phyloP scores from a whole-genome alignment of 2,329 filamentous ascomycete genomes.

The Emericellopsis cladophorae region DNA sequence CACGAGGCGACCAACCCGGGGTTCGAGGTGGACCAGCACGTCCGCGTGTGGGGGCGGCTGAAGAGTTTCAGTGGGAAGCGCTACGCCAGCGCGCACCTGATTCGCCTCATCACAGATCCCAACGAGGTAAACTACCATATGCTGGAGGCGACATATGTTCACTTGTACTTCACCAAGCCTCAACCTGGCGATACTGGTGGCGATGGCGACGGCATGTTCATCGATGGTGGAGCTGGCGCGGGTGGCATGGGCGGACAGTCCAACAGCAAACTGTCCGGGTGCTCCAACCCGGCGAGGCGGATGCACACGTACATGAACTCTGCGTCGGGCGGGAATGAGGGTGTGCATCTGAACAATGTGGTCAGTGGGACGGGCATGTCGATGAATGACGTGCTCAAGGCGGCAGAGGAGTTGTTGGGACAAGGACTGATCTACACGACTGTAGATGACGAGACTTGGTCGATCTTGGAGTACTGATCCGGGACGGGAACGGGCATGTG shows the following conservation, averaged over 20 bases:
- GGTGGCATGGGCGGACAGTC: conserved; percentile 15
- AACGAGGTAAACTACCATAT: conserved; percentile 93
- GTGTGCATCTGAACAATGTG: conserved; percentile 70
- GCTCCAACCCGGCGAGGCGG: conserved; percentile 48
- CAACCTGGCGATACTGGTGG: conserved; percentile 24
- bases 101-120: conserved; percentile 69
- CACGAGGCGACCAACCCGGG: conserved; percentile 33
- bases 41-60: conserved; percentile 74
- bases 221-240: conserved; percentile 32
- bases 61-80: conserved; percentile 76
- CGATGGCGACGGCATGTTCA: conserved; percentile 40
- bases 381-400: conserved; percentile 57
- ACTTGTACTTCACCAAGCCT: conserved; percentile 58
- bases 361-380: conserved; percentile 52
- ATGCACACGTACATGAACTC: conserved; percentile 60
- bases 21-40: conserved; percentile 64
- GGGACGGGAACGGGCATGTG: too few relatives aligned
- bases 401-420: conserved; percentile 67
- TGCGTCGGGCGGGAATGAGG: conserved; percentile 63
- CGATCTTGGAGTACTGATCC: conserved; percentile 57
- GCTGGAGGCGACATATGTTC: conserved; percentile 78
- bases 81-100: conserved; percentile 70
- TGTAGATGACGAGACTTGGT: conserved; percentile 86
- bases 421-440: conserved; percentile 78
- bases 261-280: conserved; percentile 27